Base-by-base conservation (phyloP, 345 rosid genomes). In the Linum tenue region DNA sequence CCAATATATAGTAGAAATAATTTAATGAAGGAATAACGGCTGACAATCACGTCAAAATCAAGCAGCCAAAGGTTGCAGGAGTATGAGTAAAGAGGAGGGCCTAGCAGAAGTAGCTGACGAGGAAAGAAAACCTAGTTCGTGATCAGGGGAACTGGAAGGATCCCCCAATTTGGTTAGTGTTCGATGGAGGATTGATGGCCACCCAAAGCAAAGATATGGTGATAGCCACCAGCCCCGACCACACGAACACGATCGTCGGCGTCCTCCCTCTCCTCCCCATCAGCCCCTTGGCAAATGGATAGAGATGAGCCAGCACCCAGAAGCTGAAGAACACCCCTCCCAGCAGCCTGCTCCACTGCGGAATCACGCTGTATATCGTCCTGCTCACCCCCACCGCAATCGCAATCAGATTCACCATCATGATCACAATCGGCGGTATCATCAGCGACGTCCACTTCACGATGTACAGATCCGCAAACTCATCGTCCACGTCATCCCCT, bases 301-400 rank as follows among this genome's bases (percentile, higher is more conserved):
- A 92, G 17, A 92, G 85, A 82, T 92, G 98, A 66, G 96, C 96
- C 86, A 92, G 81, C 0, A 90, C 98, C 98, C 98, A 92, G 80
- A 92, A 92, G 65, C 98, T 92, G 75, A 92, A 92, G 87, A 92
- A 92, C 62, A 92, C 92, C 61, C 98, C 98, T 35, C 98, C 98
- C 38, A 92, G 55, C 62, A 92, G 60, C 11, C 81, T 77, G 73
- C 97, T 92, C 98, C 98, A 92, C 55, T 92, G 82, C 0, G 98
- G 98, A 14, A 88, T 72, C 15, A 70, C 79, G 38, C 96, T 88
- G 83, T 92, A 92, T 5, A 92, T 86, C 1, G 98, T 92, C 62
- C 98, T 76, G 82, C 97, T 90, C 66, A 92, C 78, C 59, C 96
- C 98, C 15, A 92, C 98, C 3, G 96, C 96, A 56, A 92, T 92